Percentiles rank a stretch among this genome's conserved stretches.
phyloP scores from a whole-genome alignment of 1,139 yeast species.

The Insectozyma bohioensis region DNA sequence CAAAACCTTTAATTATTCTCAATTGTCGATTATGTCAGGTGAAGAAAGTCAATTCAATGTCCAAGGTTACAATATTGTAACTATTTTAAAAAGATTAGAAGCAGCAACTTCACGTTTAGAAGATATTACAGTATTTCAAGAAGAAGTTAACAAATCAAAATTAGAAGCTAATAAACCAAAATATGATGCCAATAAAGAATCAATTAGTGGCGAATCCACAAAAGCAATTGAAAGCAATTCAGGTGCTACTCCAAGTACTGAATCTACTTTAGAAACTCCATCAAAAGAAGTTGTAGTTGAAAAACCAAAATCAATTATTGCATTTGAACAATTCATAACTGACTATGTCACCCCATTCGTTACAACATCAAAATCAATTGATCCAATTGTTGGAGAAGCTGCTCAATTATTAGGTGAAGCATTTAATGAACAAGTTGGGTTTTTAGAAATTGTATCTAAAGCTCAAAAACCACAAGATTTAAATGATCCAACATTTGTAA shows the following conservation, averaged over 20 bases:
- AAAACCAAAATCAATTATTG: slow-evolving; percentile 44
- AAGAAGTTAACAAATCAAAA: slow-evolving; percentile 35
- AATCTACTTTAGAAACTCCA: not conserved
- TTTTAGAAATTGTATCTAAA: slow-evolving; percentile 58
- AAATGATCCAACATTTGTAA: slow-evolving; percentile 52
- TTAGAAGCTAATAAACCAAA: slow-evolving; percentile 13
- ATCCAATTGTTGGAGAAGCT: slow-evolving; percentile 61
- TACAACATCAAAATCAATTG: slow-evolving; percentile 55
- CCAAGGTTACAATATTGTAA: slow-evolving; percentile 80
- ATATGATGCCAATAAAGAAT: too few relatives aligned
- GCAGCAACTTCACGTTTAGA: slow-evolving; percentile 93
- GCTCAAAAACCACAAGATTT: slow-evolving; percentile 62
- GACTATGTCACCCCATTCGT: slow-evolving; percentile 61
- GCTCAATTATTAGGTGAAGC: slow-evolving; percentile 59
- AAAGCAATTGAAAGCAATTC: slow-evolving; percentile 3
- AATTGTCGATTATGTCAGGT: slow-evolving; percentile 24
- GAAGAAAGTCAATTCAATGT: slow-evolving; percentile 61
- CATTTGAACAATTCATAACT: slow-evolving; percentile 55
- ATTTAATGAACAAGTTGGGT: slow-evolving; percentile 54
- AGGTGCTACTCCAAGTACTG: not conserved
- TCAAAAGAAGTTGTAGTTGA: not conserved
- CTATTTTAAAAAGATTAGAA: slow-evolving; percentile 80
- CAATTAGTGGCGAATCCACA: not conserved
- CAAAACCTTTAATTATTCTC: too few relatives aligned
- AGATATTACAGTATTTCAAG: slow-evolving; percentile 81